A percentile compares a stretch with the other conserved stretches of the same genome.
phyloP scores from a whole-genome alignment of 805 yeast species.

The Cyberlindnera americana region DNA sequence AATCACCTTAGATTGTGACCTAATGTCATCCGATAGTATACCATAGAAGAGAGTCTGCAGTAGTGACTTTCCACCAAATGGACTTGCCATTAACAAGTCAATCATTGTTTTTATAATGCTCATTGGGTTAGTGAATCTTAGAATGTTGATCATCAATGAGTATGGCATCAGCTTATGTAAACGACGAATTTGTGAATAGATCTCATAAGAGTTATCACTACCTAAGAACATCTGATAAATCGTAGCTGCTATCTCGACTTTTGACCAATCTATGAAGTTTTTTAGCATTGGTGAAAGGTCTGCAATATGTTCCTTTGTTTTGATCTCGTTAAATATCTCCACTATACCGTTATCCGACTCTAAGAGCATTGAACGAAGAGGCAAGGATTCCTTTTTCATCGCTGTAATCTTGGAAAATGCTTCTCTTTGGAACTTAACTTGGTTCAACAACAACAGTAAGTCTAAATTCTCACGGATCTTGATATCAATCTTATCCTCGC shows the following conservation, averaged over 20 bases:
- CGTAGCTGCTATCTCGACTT: constrained; percentile 80
- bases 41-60: constrained; percentile 73
- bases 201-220: constrained; percentile 74
- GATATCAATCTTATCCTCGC: constrained; percentile 51
- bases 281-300: constrained; percentile 65
- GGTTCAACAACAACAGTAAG: constrained; percentile 53
- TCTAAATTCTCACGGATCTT: constrained; percentile 60
- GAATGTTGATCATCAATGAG: constrained; percentile 65
- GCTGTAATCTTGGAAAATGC: constrained; percentile 54
- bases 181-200: constrained; percentile 64
- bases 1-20: constrained; percentile 54
- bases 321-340: constrained; percentile 63
- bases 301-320: constrained; percentile 44
- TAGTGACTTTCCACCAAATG: constrained; percentile 63
- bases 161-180: constrained; percentile 83
- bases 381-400: constrained; percentile 54
- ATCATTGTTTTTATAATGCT: constrained; percentile 74
- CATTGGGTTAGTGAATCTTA: constrained; percentile 85
- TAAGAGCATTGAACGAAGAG: constrained; percentile 53
- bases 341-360: constrained; percentile 52
- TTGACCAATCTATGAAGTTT: constrained; percentile 76
- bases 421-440: constrained; percentile 67
- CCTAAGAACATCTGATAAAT: constrained; percentile 78
- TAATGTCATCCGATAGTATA: constrained; percentile 70
- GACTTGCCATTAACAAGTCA: constrained; percentile 79